Base-by-base conservation (phyloP, 1,284 basidiomycete genomes). In the Trichosporon sp. region DNA sequence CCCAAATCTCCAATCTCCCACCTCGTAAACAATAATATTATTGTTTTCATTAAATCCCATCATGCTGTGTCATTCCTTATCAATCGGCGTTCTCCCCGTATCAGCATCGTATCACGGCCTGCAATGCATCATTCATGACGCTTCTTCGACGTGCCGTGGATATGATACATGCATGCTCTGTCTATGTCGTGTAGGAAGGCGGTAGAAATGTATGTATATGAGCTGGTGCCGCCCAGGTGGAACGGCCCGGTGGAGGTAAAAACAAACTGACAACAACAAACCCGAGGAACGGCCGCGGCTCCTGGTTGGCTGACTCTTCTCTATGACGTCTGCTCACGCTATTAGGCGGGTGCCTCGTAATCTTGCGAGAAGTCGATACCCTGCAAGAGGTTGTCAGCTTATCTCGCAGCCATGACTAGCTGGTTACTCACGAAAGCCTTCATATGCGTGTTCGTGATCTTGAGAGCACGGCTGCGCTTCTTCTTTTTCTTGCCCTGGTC, bases 401-500 rank as follows among this genome's bases (percentile, higher is more conserved):
- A 35, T 35, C 32, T 54, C 6, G 19, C 5, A 32, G 12, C 37
- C 5, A 35, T 12, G 5, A 16, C 4, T 19, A 40, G n/a, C 2
- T 26, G 10, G 56, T 31, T 4, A 79, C 80, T 69, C 64, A 82
- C 83, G 69, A 77, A 74, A 31, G 74, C 79, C 70, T 83, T 80
- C 83, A 84, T 82, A 74, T 84, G 83, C 21, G 78, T 78, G 68
- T 84, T 84, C 32, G 83, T 84, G 66, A 84, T 79, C 78, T 84
- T 84, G 72, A 83, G 73, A 0, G 77, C 74, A 10, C 78, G 73
- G n/a, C 68, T 68, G 2, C 75, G 69, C 26, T 71, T 74, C 71
- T 78, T 79, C 75, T 80, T 79, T 77, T 83, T 83, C 77, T 83
- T 83, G 70, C 76, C 59, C 14, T 70, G 71, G 43, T 71, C 72